A percentile compares a stretch with the other conserved stretches of the same genome.
phyloP scores from a whole-genome alignment of 352 stramenopile genomes.

The Phytophthora cajani region DNA sequence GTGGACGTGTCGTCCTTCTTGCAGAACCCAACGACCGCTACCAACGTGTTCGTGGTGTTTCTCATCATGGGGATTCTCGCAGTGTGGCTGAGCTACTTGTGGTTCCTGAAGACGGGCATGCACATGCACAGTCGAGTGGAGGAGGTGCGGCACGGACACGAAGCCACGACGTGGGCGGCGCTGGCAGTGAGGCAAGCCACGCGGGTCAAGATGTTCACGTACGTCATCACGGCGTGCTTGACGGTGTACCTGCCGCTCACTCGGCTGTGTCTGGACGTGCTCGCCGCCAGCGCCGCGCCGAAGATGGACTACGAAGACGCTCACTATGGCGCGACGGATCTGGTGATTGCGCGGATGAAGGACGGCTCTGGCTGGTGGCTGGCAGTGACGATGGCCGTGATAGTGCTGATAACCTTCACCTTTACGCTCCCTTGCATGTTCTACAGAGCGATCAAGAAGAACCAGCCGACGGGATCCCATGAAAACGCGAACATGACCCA shows the following conservation, averaged over 20 bases:
- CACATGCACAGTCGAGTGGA: constrained; percentile 2
- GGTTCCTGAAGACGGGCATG: constrained; percentile 1
- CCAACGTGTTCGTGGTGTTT: constrained; percentile 1
- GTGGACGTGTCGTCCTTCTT: not conserved
- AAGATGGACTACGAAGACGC: not conserved
- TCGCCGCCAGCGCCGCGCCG: not conserved
- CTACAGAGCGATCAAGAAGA: not conserved
- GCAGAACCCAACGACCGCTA: not conserved
- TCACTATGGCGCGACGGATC: not conserved
- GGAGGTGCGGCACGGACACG: constrained; percentile 1
- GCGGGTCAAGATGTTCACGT: constrained; percentile 3
- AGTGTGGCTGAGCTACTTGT: constrained; percentile 1
- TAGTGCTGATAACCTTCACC: not conserved
- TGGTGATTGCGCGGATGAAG: constrained; percentile 1
- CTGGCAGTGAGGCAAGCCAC: constrained; percentile 1
- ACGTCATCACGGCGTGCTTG: constrained; percentile 1
- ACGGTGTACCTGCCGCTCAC: constrained; percentile 4
- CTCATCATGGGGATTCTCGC: constrained; percentile 2
- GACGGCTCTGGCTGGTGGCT: constrained; percentile 1
- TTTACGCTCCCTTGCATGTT: not conserved
- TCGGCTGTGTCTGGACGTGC: not conserved
- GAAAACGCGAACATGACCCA: constrained; percentile 1
- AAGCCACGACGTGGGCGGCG: not conserved
- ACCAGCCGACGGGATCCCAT: not conserved
- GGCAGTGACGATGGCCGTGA: not conserved